Percentiles rank a stretch among this genome's conserved stretches.
Evolutionary conservation across 1,139 yeast genomes (phyloP).

Genomic region (Scheffersomyces titani): DNA sequence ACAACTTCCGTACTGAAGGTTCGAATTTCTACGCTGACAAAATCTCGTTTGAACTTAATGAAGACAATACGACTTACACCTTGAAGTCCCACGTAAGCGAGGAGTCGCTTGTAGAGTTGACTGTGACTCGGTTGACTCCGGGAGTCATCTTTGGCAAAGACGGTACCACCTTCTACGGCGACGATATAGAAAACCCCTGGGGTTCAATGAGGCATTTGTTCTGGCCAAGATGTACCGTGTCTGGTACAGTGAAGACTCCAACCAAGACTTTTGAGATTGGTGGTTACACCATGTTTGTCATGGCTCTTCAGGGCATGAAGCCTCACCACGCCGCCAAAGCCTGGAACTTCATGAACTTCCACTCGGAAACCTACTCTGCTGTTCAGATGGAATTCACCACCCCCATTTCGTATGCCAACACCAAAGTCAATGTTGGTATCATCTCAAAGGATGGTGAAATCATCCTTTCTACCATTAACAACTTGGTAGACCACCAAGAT

Average conservation of each 20-base stretch:
- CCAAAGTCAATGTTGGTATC: constrained; percentile 80
- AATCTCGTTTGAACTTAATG: constrained; percentile 61
- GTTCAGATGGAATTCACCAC: constrained; percentile 95
- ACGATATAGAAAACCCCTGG: constrained; percentile 84
- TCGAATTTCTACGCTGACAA: constrained; percentile 76
- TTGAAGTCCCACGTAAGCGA: constrained; percentile 67
- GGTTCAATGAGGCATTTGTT: constrained; percentile 94
- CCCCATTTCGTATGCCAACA: constrained; percentile 83
- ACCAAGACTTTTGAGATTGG: constrained; percentile 34
- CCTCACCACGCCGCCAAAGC: constrained; percentile 98
- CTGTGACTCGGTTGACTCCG: constrained; percentile 61
- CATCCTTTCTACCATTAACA: constrained; percentile 65
- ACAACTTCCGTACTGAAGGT: constrained; percentile 77
- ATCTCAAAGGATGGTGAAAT: constrained; percentile 65
- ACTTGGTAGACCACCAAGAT: constrained; percentile 63
- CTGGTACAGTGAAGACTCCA: constrained; percentile 57
- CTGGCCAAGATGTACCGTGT: constrained; percentile 86
- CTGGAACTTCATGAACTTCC: constrained; percentile 94
- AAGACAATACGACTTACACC: constrained; percentile 55
- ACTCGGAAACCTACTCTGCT: constrained; percentile 70
- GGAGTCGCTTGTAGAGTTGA: constrained; percentile 73
- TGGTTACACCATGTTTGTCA: constrained; percentile 81
- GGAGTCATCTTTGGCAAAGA: constrained; percentile 91
- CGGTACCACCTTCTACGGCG: constrained; percentile 85
- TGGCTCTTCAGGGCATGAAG: constrained; percentile 99